Evolutionary conservation across 805 yeast species (phyloP).

Genomic region (Nakazawaea pomicola): DNA sequence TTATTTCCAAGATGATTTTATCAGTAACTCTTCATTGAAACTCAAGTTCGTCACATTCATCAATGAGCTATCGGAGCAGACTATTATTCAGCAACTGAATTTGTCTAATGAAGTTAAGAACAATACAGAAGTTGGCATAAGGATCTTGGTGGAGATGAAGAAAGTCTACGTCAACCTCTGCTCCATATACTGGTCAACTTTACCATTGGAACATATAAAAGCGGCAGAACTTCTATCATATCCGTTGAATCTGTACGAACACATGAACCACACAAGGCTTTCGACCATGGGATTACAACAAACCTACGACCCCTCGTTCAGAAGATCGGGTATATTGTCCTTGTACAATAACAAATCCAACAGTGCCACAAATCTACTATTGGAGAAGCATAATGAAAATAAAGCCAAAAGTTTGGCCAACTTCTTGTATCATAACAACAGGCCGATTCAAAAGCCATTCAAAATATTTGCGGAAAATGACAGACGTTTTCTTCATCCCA

Average conservation of each 20-base stretch:
- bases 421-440: slow-evolving; percentile 11
- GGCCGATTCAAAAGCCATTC: slow-evolving; percentile 5
- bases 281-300: slow-evolving; percentile 33
- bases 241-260: slow-evolving; percentile 21
- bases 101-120: not conserved
- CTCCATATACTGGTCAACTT: slow-evolving; percentile 27
- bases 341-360: slow-evolving; percentile 24
- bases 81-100: not conserved
- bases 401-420: slow-evolving; percentile 4
- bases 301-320: slow-evolving; percentile 31
- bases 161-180: slow-evolving; percentile 27
- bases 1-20: slow-evolving; percentile 82
- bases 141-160: slow-evolving; percentile 28
- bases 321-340: slow-evolving; percentile 36
- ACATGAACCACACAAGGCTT: slow-evolving; percentile 26
- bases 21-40: slow-evolving; percentile 45
- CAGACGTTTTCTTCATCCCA: slow-evolving; percentile 25
- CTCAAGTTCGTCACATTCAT: slow-evolving; percentile 34
- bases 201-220: slow-evolving; percentile 19
- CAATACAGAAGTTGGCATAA: slow-evolving; percentile 16
- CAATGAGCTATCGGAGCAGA: slow-evolving; percentile 28
- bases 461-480: slow-evolving; percentile 14
- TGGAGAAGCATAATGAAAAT: slow-evolving; percentile 8
- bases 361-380: slow-evolving; percentile 19
- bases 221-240: slow-evolving; percentile 18